A percentile compares a stretch with the other conserved stretches of the same genome.
phyloP scores from a whole-genome alignment of 768 basidiomycete species.

The Gloeostereum incarnatum region DNA sequence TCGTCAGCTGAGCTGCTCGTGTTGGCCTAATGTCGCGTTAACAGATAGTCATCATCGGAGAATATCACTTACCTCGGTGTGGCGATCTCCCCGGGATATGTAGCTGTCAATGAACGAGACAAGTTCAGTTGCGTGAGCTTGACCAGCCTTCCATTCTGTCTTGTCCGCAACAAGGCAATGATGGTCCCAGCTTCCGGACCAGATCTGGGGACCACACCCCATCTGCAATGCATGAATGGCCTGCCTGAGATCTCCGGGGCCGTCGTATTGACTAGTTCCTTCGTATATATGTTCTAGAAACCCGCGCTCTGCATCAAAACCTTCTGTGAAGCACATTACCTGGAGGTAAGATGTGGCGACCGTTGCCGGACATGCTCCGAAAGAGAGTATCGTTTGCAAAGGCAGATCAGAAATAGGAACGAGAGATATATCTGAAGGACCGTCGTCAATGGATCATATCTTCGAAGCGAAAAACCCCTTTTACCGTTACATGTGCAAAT shows the following conservation, averaged over 20 bases:
- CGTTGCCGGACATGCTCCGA: constrained; percentile 45
- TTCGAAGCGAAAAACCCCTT: constrained; percentile 13
- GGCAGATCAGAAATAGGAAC: constrained; percentile 72
- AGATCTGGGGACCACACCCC: constrained; percentile 8
- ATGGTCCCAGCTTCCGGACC: constrained; percentile 1
- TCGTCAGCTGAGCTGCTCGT: constrained; percentile 31
- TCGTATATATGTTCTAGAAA: constrained; percentile 37
- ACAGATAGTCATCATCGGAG: constrained; percentile 7
- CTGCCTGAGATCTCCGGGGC: constrained; percentile 52
- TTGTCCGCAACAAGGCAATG: neutral
- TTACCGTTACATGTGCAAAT: constrained; percentile 93
- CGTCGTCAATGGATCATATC: constrained; percentile 2
- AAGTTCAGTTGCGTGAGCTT: constrained; percentile 25
- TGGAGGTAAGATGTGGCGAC: constrained; percentile 64
- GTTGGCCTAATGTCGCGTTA: constrained; percentile 2
- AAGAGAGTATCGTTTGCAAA: constrained; percentile 61
- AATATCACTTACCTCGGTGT: constrained; percentile 28
- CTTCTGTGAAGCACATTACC: constrained; percentile 49
- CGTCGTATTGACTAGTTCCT: constrained; percentile 15
- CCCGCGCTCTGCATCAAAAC: constrained; percentile 32
- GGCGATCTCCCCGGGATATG: constrained; percentile 26
- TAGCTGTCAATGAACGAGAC: constrained; percentile 49
- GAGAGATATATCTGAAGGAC: constrained; percentile 49
- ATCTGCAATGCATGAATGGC: constrained; percentile 59
- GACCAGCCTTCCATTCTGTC: constrained; percentile 4